Evolutionary conservation across 1,139 yeast species (phyloP).

Genomic region (Saccharomyces hybrid): DNA sequence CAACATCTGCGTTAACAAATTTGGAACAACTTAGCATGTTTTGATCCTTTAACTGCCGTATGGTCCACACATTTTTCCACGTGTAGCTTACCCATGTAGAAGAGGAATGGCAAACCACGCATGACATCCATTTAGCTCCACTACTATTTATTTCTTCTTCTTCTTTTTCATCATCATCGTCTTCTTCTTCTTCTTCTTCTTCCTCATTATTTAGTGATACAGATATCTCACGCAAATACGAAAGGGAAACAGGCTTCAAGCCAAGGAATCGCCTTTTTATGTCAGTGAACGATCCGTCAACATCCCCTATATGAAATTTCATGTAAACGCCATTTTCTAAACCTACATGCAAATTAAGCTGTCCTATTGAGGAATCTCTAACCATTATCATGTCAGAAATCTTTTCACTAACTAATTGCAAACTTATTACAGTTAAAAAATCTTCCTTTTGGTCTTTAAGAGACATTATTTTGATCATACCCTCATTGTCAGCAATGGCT

Average conservation of each 20-base stretch:
- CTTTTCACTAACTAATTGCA: not conserved
- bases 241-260: slow-evolving; percentile 49
- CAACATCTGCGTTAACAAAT: slow-evolving; percentile 20
- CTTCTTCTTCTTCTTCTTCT: slow-evolving; percentile 28
- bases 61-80: slow-evolving; percentile 9
- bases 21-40: slow-evolving; percentile 12
- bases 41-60: slow-evolving; percentile 18
- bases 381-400: not conserved
- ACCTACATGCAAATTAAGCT: slow-evolving; percentile 59
- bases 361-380: slow-evolving; percentile 3
- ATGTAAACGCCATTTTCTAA: slow-evolving; percentile 76
- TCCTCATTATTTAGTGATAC: slow-evolving; percentile 18
- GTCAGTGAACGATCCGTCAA: slow-evolving; percentile 58
- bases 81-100: slow-evolving; percentile 28
- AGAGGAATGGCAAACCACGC: slow-evolving; percentile 20
- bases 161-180: slow-evolving; percentile 3
- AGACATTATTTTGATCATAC: slow-evolving; percentile 62
- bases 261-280: slow-evolving; percentile 74
- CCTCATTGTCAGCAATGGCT: slow-evolving; percentile 66
- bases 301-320: slow-evolving; percentile 48
- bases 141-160: slow-evolving; percentile 7
- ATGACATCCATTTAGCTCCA: slow-evolving; percentile 7
- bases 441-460: slow-evolving; percentile 42
- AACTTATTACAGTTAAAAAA: not conserved
- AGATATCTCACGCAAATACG: slow-evolving; percentile 26